Conservation (phyloP, 148 eudicot genomes). For the Salicornia ramosissima region DNA sequence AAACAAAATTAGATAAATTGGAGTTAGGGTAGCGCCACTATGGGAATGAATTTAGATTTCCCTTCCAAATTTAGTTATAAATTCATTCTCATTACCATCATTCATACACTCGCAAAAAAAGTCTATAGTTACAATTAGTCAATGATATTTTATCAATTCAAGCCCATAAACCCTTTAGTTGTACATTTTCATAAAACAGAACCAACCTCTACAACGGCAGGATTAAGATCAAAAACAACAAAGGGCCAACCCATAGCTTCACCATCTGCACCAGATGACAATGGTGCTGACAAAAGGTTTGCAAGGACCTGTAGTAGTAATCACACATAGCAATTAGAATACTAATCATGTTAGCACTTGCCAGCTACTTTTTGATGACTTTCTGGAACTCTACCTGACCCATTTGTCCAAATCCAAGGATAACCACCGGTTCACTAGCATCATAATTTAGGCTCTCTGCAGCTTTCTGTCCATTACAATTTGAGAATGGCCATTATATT, state of each 20-base stretch:
- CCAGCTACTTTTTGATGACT: constrained; percentile 1
- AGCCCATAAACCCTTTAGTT: neutral
- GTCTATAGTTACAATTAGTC: too few species aligned
- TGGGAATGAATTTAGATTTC: too few species aligned
- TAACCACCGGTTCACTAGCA: constrained; percentile 83
- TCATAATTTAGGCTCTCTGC: constrained; percentile 54
- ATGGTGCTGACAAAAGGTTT: constrained; percentile 77
- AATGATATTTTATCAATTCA: too few species aligned
- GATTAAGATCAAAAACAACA: constrained; percentile 92
- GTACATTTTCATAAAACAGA: neutral
- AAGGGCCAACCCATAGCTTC: constrained; percentile 70
- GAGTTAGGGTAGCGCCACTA: too few species aligned
- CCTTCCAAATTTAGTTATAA: too few species aligned
- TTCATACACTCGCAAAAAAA: too few species aligned
- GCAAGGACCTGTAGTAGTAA: constrained; percentile 68
- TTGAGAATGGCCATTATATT: constrained; percentile 1
- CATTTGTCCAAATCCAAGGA: constrained; percentile 97
- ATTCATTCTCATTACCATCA: too few species aligned
- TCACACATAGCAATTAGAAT: constrained; percentile 11
- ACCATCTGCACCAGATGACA: constrained; percentile 65
- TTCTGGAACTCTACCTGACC: constrained; percentile 57
- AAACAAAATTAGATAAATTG: too few species aligned
- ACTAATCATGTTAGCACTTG: neutral
- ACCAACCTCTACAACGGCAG: constrained; percentile 79
- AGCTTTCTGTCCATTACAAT: constrained; percentile 44